These are phyloP conservation scores for Hypholoma sublateritium DNA, from an alignment of 768 basidiomycete genomes.

Conservation along the genomic window DNA sequence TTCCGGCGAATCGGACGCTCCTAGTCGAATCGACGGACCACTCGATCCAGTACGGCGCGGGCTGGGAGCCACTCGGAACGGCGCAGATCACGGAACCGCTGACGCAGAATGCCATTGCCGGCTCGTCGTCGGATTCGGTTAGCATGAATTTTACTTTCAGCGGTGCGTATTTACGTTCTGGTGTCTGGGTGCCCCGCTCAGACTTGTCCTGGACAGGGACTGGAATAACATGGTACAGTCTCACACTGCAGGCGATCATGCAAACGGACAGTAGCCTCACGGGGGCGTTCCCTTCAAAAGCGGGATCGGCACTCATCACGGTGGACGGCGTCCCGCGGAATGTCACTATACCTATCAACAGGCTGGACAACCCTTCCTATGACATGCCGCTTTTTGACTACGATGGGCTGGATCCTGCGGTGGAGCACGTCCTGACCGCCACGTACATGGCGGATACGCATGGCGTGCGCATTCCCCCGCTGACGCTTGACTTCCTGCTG, in stretches of 20 bases:
- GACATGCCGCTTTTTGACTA: background rate
- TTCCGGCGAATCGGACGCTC: background rate
- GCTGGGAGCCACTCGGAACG: background rate
- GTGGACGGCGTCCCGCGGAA: background rate
- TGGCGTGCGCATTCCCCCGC: background rate
- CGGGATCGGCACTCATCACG: background rate
- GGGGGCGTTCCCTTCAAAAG: background rate
- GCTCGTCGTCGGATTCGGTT: background rate
- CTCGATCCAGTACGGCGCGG: background rate
- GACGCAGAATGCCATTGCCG: background rate
- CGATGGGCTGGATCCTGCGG: background rate
- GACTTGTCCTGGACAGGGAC: background rate
- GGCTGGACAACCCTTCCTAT: background rate
- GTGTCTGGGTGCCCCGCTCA: background rate
- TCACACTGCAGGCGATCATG: background rate
- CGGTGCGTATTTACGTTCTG: background rate
- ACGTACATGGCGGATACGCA: background rate
- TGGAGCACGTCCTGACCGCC: background rate
- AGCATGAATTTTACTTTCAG: background rate
- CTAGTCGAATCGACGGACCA: background rate
- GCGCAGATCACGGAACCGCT: background rate
- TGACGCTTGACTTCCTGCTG: constrained; percentile 5
- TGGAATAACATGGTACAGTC: constrained; percentile 3
- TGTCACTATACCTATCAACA: background rate
- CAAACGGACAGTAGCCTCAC: background rate